These are phyloP conservation scores for Xylaria bambusicola DNA, from an alignment of 495 filamentous ascomycete species.

Conservation along the genomic window DNA sequence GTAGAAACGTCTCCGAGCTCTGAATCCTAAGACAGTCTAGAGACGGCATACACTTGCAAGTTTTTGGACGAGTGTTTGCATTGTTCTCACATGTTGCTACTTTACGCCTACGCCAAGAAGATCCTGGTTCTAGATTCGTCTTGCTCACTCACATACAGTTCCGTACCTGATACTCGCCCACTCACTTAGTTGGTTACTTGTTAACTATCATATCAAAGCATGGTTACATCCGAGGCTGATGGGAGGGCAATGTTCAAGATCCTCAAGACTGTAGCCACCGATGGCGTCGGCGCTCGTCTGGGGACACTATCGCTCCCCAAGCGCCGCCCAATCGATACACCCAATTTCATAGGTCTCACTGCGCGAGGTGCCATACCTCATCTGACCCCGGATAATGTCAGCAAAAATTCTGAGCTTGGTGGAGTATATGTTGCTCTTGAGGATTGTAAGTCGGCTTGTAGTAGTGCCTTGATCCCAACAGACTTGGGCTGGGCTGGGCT, in stretches of 20 bases:
- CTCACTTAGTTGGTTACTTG: too few relatives aligned
- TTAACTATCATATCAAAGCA: conserved; percentile 7
- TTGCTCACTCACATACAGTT: too few relatives aligned
- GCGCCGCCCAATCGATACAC: conserved; percentile 68
- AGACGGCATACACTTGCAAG: too few relatives aligned
- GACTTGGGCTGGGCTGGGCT: neutral
- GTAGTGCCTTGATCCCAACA: neutral
- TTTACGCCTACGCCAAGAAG: too few relatives aligned
- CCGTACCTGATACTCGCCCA: conserved; percentile 3
- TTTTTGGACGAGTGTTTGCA: too few relatives aligned
- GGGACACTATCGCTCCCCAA: conserved; percentile 64
- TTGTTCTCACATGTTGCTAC: too few relatives aligned
- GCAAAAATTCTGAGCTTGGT: conserved; percentile 60
- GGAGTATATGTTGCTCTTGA: conserved; percentile 84
- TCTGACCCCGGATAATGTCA: conserved; percentile 80
- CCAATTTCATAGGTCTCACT: conserved; percentile 74
- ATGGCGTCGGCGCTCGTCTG: conserved; percentile 50
- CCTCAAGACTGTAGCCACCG: conserved; percentile 35
- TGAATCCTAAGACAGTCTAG: too few relatives aligned
- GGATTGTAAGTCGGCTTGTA: conserved; percentile 70
- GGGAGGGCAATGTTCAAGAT: conserved; percentile 40
- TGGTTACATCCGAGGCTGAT: conserved; percentile 16
- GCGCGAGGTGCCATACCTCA: conserved; percentile 86
- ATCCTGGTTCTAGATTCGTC: too few relatives aligned
- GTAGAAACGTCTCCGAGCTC: too few relatives aligned